Evolutionary conservation across 345 rosid genomes (phyloP).

Genomic region (Punica granatum): DNA sequence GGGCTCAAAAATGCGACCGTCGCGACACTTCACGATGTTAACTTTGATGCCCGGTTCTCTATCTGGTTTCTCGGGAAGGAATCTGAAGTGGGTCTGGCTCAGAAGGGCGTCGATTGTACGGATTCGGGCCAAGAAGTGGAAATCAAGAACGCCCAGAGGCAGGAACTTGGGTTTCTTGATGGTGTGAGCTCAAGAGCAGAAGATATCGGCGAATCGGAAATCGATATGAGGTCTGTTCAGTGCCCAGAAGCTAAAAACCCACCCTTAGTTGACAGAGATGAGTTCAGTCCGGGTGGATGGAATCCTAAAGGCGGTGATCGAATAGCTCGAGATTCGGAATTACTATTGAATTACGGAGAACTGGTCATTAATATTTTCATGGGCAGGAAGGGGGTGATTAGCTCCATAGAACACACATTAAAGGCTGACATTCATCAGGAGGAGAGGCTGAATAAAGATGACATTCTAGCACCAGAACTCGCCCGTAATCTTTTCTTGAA

Average conservation of each 20-base stretch:
- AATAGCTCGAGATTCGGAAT: background rate
- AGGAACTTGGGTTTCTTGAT: slow-evolving; percentile 13
- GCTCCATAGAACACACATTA: slow-evolving; percentile 19
- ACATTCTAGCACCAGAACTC: slow-evolving; percentile 29
- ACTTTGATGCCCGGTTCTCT: slow-evolving; percentile 40
- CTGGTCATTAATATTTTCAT: slow-evolving; percentile 23
- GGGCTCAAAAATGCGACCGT: slow-evolving; percentile 59
- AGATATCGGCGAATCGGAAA: slow-evolving; percentile 9
- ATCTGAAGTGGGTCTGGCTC: background rate
- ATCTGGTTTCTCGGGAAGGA: slow-evolving; percentile 28
- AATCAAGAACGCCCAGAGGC: slow-evolving; percentile 15
- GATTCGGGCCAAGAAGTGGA: background rate
- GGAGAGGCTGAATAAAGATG: slow-evolving; percentile 23
- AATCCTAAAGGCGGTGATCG: slow-evolving; percentile 2
- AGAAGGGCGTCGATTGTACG: background rate
- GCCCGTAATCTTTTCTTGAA: slow-evolving; percentile 38
- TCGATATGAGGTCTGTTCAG: background rate
- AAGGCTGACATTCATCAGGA: slow-evolving; percentile 9
- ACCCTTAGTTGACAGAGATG: slow-evolving; percentile 11
- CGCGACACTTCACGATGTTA: slow-evolving; percentile 52
- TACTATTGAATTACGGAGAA: slow-evolving; percentile 2
- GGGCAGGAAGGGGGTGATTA: slow-evolving; percentile 37
- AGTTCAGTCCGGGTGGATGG: background rate
- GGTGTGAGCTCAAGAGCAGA: slow-evolving; percentile 8
- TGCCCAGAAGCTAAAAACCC: slow-evolving; percentile 11